These are phyloP conservation scores for Colletotrichum sidae DNA, from an alignment of 2,329 filamentous ascomycete species.

Conservation along the genomic window DNA sequence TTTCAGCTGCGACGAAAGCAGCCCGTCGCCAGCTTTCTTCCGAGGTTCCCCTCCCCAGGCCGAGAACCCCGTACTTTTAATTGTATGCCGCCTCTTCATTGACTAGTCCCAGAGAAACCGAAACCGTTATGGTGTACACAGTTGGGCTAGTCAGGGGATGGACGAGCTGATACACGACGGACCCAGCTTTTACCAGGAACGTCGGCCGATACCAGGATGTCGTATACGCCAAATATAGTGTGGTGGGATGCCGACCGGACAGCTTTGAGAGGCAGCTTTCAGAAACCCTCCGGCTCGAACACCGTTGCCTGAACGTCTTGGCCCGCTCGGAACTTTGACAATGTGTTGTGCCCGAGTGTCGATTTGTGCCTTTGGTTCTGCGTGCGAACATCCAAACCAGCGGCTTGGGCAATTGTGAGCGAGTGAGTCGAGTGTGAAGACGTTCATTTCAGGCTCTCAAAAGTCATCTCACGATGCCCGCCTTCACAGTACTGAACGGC, in stretches of 20 bases:
- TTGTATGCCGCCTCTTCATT: background rate
- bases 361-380: too few species aligned
- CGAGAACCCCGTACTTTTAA: background rate
- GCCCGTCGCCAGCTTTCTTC: background rate
- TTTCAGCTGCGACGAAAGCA: background rate
- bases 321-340: background rate
- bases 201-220: too few species aligned
- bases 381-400: too few species aligned
- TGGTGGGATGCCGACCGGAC: background rate
- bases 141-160: slow-evolving; percentile 10
- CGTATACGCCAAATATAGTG: slow-evolving; percentile 5
- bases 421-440: background rate
- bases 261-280: background rate
- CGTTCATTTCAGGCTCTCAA: background rate
- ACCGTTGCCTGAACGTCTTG: slow-evolving; percentile 12
- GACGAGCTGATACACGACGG: background rate
- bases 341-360: background rate
- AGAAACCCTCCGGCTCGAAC: slow-evolving; percentile 6
- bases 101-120: background rate
- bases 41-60: background rate
- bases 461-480: slow-evolving; percentile 16
- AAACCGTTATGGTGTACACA: background rate
- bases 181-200: background rate
- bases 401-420: background rate
- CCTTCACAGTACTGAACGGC: slow-evolving; percentile 27